Conservation (phyloP, 495 filamentous ascomycete species). For the Aspergillus bertholletiae region DNA sequence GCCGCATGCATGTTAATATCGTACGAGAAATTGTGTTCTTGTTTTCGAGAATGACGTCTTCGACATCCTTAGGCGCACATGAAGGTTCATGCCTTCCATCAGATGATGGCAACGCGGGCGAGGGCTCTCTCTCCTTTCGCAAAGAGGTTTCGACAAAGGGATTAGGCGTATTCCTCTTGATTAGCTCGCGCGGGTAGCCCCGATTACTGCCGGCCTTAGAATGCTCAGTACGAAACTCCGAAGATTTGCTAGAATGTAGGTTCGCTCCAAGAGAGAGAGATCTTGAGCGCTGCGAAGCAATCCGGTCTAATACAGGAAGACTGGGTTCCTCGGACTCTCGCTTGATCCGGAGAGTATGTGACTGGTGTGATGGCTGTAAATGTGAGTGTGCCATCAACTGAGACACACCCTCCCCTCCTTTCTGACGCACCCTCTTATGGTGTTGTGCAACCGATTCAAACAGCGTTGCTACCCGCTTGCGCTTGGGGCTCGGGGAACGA, state of each 20-base stretch:
- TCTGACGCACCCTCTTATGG: conserved; percentile 49
- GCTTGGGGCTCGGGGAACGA: conserved; percentile 47
- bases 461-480: conserved; percentile 50
- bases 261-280: conserved; percentile 38
- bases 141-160: conserved; percentile 22
- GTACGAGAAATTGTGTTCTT: conserved; percentile 44
- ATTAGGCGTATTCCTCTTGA: conserved; percentile 22
- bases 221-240: conserved; percentile 12
- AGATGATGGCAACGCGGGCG: conserved; percentile 15
- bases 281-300: conserved; percentile 29
- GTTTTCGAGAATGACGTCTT: conserved; percentile 37
- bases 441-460: conserved; percentile 60
- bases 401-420: conserved; percentile 54
- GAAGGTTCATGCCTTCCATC: conserved; percentile 14
- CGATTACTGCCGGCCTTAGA: conserved; percentile 21
- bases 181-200: conserved; percentile 11
- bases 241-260: conserved; percentile 22
- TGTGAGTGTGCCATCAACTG: conserved; percentile 48
- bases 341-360: conserved; percentile 35
- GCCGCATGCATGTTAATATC: conserved; percentile 60
- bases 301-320: conserved; percentile 30
- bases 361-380: conserved; percentile 31
- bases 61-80: conserved; percentile 24
- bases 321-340: conserved; percentile 38
- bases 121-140: conserved; percentile 14